Evolutionary conservation across 2,329 filamentous ascomycete species (phyloP).

Genomic region (Aspergillus ochraceus): DNA sequence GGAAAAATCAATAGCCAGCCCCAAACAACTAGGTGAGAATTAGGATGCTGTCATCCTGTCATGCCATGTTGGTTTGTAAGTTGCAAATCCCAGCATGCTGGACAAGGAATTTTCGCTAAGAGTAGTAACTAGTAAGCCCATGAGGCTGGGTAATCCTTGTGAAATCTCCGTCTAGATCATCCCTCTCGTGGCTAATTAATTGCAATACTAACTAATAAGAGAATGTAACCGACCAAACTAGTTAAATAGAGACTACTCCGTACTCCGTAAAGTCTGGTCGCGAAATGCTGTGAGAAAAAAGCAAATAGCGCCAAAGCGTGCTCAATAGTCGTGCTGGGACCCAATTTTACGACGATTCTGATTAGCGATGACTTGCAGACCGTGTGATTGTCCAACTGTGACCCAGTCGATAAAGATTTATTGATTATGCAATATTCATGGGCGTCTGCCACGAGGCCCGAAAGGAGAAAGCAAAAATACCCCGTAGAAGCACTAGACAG

Average conservation of each 20-base stretch:
- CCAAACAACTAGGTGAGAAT: not conserved
- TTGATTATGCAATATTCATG: not conserved
- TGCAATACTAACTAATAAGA: too few species aligned
- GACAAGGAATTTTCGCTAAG: not conserved
- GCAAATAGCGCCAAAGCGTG: not conserved
- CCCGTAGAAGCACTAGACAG: conserved; percentile 28
- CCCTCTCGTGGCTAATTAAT: too few species aligned
- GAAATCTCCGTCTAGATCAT: not conserved
- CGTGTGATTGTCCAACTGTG: not conserved
- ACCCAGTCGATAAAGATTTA: not conserved
- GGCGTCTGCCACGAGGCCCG: not conserved
- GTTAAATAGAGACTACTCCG: not conserved
- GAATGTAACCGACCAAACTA: too few species aligned
- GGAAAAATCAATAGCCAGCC: not conserved
- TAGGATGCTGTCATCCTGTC: not conserved
- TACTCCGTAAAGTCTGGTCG: not conserved
- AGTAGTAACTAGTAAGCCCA: not conserved
- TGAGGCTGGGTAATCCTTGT: not conserved
- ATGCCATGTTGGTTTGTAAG: not conserved
- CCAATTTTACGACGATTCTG: not conserved
- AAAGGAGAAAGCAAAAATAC: conserved; percentile 15
- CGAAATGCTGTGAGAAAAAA: not conserved
- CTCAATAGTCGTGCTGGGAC: not conserved
- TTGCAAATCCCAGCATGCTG: not conserved
- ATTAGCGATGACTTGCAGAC: not conserved